Evolutionary conservation across 768 basidiomycete genomes (phyloP), one percentile per base, ranked within the genome.

Genomic region (Gymnopilus dilepis): DNA sequence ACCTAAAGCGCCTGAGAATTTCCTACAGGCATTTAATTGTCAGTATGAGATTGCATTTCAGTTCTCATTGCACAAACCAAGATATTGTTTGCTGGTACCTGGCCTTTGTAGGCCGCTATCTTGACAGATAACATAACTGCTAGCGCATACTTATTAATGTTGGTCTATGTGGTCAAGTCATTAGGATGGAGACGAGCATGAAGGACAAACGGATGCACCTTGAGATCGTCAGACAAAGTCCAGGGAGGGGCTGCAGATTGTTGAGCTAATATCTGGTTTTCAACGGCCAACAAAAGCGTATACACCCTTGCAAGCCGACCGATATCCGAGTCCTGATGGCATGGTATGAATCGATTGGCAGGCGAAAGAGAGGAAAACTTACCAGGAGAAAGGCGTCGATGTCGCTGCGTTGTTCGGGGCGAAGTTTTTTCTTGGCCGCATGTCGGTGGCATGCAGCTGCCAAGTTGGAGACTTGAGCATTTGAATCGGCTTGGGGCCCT

Each of bases 121-220:
- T 50, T 50, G n/a, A 15, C 19, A 12, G 50, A 51, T 3, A 51
- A 30, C 30, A 51, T 51, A 45, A 66, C 62, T 15, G 65, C 65
- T 12, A 66, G n/a, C 19, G 19, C 59, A 45, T 66, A 66, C 38
- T 66, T 66, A 31, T 21, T 64, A 6, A 66, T 66, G 52, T 66
- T 66, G 2, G 50, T 51, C 31, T 30, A 30, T n/a, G n/a, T n/a
- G n/a, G n/a, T n/a, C n/a, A n/a, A n/a, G n/a, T 6, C 50, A 9
- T 9, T 13, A 12, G 34, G 3, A 37, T n/a, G 50, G 15, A 8
- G 15, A 30, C 15, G n/a, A 30, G n/a, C n/a, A n/a, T 22, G n/a
- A 7, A 22, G 21, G 48, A 15, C 17, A n/a, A 50, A 17, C 9
- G 11, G 19, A 17, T 15, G 15, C 33, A 51, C 50, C 30, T 51